These are phyloP conservation scores for Nicotiana undulata DNA, from an alignment of 257 asterid species.

Conservation along the genomic window DNA sequence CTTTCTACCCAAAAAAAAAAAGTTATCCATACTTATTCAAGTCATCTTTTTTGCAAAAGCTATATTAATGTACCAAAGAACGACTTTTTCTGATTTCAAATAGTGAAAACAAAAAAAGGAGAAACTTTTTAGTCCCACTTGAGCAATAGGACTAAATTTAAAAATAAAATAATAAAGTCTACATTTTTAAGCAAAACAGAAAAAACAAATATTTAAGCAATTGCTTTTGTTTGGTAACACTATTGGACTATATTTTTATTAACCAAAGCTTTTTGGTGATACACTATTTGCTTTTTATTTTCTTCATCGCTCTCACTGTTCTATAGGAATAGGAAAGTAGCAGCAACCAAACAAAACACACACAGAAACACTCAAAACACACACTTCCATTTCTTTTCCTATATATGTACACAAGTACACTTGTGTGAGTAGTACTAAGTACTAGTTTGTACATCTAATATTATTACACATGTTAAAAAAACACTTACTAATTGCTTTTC, in stretches of 20 bases:
- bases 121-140: background rate
- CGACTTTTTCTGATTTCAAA: background rate
- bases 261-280: conserved; percentile 21
- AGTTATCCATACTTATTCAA: too few relatives aligned
- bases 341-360: conserved; percentile 11
- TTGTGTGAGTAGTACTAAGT: background rate
- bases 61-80: too few relatives aligned
- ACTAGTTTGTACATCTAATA: background rate
- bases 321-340: conserved; percentile 25
- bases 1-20: too few relatives aligned
- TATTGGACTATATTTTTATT: background rate
- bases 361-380: conserved; percentile 1
- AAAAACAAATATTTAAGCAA: background rate
- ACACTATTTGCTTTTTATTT: conserved; percentile 14
- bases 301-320: conserved; percentile 26
- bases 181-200: background rate
- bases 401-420: background rate
- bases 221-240: background rate
- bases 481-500: background rate
- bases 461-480: background rate
- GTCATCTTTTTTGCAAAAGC: background rate
- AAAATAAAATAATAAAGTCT: background rate
- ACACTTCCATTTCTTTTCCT: conserved; percentile 5
- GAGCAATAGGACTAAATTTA: too few relatives aligned
- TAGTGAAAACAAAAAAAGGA: background rate